Evolutionary conservation across 2,329 filamentous ascomycete species (phyloP), one percentile per base, ranked within the genome.

Genomic region (Lasiodiplodia sp.): DNA sequence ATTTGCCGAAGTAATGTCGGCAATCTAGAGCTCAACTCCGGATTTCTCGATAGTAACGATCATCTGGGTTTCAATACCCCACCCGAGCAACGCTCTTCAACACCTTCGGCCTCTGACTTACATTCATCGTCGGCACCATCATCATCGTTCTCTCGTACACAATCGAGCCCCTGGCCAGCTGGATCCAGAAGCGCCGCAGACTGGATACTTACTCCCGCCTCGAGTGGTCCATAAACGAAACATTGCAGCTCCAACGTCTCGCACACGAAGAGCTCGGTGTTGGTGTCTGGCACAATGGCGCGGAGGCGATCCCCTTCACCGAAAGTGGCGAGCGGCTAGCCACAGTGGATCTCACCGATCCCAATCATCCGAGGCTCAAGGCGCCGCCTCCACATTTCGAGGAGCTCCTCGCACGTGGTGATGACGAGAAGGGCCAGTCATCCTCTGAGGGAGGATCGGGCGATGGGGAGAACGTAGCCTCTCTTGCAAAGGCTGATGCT

Each of bases 51-150:
- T 55, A 74, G 71, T 55, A 67, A 72, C 21, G 8, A 71, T 1
- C 31, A 31, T 31, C 69, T 77, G 2, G 75, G 75, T 10, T 71
- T 76, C 65, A 77, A 77, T 31, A 49, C 71, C 2, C 69, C 71
- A 2, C 71, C 74, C 0, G 60, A 69, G 7, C 47, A 73, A 5
- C 71, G 72, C 2, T 75, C 31, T 69, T 76, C 37, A 71, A 66
- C 34, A 69, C 74, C n/a, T 69, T 76, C 4, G 74, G 73, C 23
- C 72, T 76, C 71, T 66, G 49, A 7, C 68, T 76, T 3, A 74
- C 73, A 2, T 68, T 76, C 10, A 53, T 47, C 7, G 67, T 74
- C 18, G 73, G 74, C 40, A 56, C 64, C 10, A 18, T 74, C n/a
- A 58, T 75, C 40, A 72, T 76, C 31, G 38, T 73, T 4, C 63